Base-by-base conservation (phyloP, 1,284 basidiomycete genomes). In the Marasmius oreades region DNA sequence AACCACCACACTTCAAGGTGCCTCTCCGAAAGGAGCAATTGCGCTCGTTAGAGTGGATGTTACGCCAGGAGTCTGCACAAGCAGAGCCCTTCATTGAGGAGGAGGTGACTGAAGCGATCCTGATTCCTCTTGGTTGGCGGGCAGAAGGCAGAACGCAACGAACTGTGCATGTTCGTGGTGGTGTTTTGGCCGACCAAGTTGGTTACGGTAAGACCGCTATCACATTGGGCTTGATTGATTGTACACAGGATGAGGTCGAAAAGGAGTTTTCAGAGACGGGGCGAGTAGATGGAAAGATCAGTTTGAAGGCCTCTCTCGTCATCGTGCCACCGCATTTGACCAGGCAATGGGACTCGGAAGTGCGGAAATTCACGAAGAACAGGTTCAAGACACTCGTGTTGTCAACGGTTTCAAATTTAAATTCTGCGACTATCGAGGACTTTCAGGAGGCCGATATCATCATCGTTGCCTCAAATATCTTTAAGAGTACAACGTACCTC, bases 121-220 rank as follows among this genome's bases (percentile, higher is more conserved):
- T 96, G 4, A 86, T 85, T 54, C 86, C 93, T 48, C 77, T 98
- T 6, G 91, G 92, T 3, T 98, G 95, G 95, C 82, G 94, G 63
- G 93, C 92, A 4, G 94, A 98, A 70, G 95, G 92, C 50, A 88
- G 92, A 51, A 94, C 92, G 1, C 85, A 91, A 63, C 76, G 94
- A 22, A 81, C 86, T 0, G 81, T 93, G 53, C 79, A 76, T 59
- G 75, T 97, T 23, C 81, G 91, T 50, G 95, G 95, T 14, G 95
- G 95, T 26, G 95, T 98, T 53, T 83, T 98, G 47, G 95, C 95
- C 7, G 95, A 98, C 66, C 90, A 96, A 69, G 95, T 98, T 62
- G 95, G 95, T 51, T 98, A 98, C 67, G 95, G 95, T 33, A 98
- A 98, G 75, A 98, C 95, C 0, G 94, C 94, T 24, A 97, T 98